Conservation (phyloP, 1,139 yeast species). For the Debaryomyces sp. region DNA sequence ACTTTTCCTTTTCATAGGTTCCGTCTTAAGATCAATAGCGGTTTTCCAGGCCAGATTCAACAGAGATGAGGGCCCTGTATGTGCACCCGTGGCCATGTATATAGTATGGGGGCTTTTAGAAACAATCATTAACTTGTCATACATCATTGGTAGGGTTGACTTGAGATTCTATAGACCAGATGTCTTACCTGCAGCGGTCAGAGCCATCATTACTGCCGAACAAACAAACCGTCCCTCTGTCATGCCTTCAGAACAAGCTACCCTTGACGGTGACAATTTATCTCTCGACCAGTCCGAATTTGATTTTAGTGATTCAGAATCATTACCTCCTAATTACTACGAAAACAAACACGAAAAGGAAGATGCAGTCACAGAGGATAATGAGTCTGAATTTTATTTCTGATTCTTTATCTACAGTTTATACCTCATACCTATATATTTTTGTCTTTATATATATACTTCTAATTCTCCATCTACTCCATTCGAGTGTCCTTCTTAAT, state of each 20-base stretch:
- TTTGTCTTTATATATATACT: not conserved
- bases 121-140: constrained; percentile 54
- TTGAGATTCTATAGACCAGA: constrained; percentile 82
- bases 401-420: constrained; percentile 6
- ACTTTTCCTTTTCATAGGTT: constrained; percentile 54
- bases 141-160: constrained; percentile 67
- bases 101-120: constrained; percentile 67
- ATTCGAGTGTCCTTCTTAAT: not conserved
- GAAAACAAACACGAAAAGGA: constrained; percentile 8
- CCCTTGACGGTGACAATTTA: constrained; percentile 1
- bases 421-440: not conserved
- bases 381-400: constrained; percentile 22
- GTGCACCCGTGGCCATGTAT: constrained; percentile 61
- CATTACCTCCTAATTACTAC: constrained; percentile 5
- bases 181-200: constrained; percentile 42
- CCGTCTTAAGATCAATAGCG: constrained; percentile 60
- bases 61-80: constrained; percentile 23
- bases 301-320: constrained; percentile 4
- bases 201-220: constrained; percentile 47
- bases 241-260: constrained; percentile 1
- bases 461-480: constrained; percentile 1
- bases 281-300: constrained; percentile 7
- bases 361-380: constrained; percentile 11
- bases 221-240: constrained; percentile 21
- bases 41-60: constrained; percentile 44